Evolutionary conservation across 331 rosid genomes (phyloP).

Genomic region (Malus hybrid): DNA sequence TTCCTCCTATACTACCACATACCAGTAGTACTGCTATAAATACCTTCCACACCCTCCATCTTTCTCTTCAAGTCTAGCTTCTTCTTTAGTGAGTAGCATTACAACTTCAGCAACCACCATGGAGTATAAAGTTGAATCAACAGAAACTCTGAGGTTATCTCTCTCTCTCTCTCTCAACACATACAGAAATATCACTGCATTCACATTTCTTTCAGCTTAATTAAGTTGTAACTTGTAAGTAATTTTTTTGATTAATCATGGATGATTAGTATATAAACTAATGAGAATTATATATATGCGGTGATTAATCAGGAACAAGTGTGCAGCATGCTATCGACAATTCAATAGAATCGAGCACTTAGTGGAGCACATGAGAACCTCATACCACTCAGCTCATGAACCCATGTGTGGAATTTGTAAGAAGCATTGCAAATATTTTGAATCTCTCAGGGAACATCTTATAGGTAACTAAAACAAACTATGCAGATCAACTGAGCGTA

Average conservation of each 20-base stretch:
- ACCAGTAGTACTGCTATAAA: slow-evolving; percentile 7
- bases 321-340: slow-evolving; percentile 89
- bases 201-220: background rate
- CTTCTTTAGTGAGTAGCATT: background rate
- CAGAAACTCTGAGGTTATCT: slow-evolving; percentile 28
- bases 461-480: slow-evolving; percentile 33
- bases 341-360: slow-evolving; percentile 88
- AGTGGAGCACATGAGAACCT: slow-evolving; percentile 93
- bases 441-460: slow-evolving; percentile 91
- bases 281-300: background rate
- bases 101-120: slow-evolving; percentile 4
- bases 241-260: background rate
- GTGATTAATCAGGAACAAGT: slow-evolving; percentile 56
- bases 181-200: background rate
- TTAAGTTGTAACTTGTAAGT: background rate
- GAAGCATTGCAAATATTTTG: slow-evolving; percentile 91
- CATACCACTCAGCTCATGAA: slow-evolving; percentile 89
- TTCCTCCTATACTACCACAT: background rate
- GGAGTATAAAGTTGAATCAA: slow-evolving; percentile 17
- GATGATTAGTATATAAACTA: background rate
- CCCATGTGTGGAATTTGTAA: slow-evolving; percentile 76
- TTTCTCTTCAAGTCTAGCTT: background rate
- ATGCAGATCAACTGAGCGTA: background rate
- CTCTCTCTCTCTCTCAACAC: background rate
- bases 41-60: slow-evolving; percentile 4